Percentiles rank a stretch among this genome's conserved stretches.
These are phyloP conservation scores for Nitzschia inconspicua DNA, from an alignment of 108 stramenopile species.

Conservation along the genomic window DNA sequence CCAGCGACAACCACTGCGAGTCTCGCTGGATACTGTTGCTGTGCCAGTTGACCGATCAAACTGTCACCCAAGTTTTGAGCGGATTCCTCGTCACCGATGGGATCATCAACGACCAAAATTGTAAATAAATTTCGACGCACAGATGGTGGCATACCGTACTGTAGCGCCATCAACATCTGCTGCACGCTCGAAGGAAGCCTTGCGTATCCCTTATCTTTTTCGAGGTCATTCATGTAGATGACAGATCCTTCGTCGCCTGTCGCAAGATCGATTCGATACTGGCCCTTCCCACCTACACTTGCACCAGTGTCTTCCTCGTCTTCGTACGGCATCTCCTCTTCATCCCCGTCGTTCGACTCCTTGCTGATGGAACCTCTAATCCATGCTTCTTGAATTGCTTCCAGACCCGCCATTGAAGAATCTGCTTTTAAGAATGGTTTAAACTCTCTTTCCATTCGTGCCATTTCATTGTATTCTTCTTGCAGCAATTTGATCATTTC, in stretches of 20 bases:
- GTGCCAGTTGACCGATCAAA: constrained; percentile 51
- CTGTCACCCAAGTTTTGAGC: constrained; percentile 23
- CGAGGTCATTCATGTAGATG: constrained; percentile 80
- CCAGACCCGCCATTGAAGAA: constrained; percentile 26
- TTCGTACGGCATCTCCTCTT: constrained; percentile 24
- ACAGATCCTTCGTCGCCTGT: constrained; percentile 63
- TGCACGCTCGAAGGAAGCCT: constrained; percentile 56
- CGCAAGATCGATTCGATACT: constrained; percentile 77
- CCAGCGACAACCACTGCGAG: constrained; percentile 64
- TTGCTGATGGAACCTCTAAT: constrained; percentile 50
- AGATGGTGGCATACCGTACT: constrained; percentile 72
- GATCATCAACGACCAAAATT: constrained; percentile 67
- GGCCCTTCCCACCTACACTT: background rate
- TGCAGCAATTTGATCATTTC: constrained; percentile 62
- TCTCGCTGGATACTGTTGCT: constrained; percentile 54
- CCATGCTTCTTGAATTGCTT: constrained; percentile 49
- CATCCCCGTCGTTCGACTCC: constrained; percentile 7
- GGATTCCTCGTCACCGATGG: constrained; percentile 16
- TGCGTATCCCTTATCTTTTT: constrained; percentile 62
- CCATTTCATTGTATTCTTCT: constrained; percentile 57
- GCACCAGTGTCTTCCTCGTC: constrained; percentile 13
- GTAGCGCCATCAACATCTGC: constrained; percentile 64
- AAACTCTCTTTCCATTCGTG: constrained; percentile 39
- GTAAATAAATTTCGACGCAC: constrained; percentile 81
- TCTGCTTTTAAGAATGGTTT: constrained; percentile 17